Conservation (phyloP, 73 alveolate genomes). For the Blepharisma japonicum region DNA sequence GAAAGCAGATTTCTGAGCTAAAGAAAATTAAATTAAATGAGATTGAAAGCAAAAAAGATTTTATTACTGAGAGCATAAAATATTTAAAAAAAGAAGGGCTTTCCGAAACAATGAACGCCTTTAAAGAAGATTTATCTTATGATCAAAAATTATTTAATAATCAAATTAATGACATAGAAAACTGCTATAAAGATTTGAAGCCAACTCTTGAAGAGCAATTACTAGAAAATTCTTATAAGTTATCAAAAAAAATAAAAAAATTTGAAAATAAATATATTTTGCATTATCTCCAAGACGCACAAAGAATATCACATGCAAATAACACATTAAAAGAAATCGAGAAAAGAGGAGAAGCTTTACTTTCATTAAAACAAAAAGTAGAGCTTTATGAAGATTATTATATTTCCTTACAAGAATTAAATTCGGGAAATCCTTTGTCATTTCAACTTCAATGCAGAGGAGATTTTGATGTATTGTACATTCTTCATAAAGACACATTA, state of each 20-base stretch:
- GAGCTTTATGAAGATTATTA: slow-evolving; percentile 59
- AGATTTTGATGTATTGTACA: slow-evolving; percentile 50
- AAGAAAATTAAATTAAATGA: slow-evolving; percentile 9
- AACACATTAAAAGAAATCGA: slow-evolving; percentile 68
- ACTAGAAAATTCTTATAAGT: neutral
- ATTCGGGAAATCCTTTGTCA: neutral
- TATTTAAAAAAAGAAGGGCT: slow-evolving; percentile 1
- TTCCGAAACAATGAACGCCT: neutral
- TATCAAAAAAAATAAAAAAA: slow-evolving; percentile 38
- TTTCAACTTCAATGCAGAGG: slow-evolving; percentile 48
- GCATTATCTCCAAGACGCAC: slow-evolving; percentile 53
- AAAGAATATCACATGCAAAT: slow-evolving; percentile 58
- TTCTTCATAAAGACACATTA: slow-evolving; percentile 56
- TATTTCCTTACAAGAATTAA: neutral
- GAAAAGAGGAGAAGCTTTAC: slow-evolving; percentile 67
- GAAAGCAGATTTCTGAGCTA: neutral
- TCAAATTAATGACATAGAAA: slow-evolving; percentile 48
- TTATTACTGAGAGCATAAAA: slow-evolving; percentile 9
- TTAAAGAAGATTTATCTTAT: slow-evolving; percentile 48
- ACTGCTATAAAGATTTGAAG: slow-evolving; percentile 26
- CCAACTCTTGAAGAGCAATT: neutral
- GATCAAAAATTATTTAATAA: slow-evolving; percentile 45
- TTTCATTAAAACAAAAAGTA: slow-evolving; percentile 61
- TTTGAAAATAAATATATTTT: slow-evolving; percentile 65
- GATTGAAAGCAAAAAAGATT: neutral